Evolutionary conservation across 108 stramenopile species (phyloP), one percentile per base, ranked within the genome.

Genomic region (Pseudonitzschia pungens): DNA sequence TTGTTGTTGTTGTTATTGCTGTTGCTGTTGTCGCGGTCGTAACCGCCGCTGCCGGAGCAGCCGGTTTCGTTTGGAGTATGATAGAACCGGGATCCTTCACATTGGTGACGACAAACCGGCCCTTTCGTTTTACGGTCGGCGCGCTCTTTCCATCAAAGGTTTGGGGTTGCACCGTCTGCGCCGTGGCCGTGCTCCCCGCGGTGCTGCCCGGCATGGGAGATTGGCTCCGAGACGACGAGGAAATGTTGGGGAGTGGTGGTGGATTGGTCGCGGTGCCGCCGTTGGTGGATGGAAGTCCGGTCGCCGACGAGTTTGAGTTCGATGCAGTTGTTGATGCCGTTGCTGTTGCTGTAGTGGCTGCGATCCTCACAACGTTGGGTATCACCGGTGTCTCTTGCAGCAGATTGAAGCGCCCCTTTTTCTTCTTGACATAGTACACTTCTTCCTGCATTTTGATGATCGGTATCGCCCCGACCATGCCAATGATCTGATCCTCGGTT

Each of bases 41-140:
- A n/a, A 16, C 31, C 31, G 41, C 21, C 4, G 4, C n/a, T 1
- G 41, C 42, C 45, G 71, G 41, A 1, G 36, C n/a, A 14, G 36
- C 24, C 40, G 58, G 28, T 21, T 15, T n/a, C 32, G 58, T 45
- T 78, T 44, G 42, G 28, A 50, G 43, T 48, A 50, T 44, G 40
- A 73, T 64, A 0, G 73, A 43, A 18, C 43, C 64, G 14, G 76
- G 74, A 40, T 78, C 75, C 36, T 68, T 72, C 26, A 79, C 78
- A 53, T 75, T 79, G 6, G 76, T 77, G 24, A 84, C 72, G 6
- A 84, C 42, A 74, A 84, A 84, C 40, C 83, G 42, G 1, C 83
- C 83, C 62, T 84, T 84, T 60, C 72, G 75, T 53, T 72, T 76
- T n/a, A 84, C 83, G 31, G 55, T 66, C 4, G 82, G 82, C 42